These are phyloP conservation scores for Eucalyptus regnans DNA, from an alignment of 345 rosid genomes.

Conservation along the genomic window DNA sequence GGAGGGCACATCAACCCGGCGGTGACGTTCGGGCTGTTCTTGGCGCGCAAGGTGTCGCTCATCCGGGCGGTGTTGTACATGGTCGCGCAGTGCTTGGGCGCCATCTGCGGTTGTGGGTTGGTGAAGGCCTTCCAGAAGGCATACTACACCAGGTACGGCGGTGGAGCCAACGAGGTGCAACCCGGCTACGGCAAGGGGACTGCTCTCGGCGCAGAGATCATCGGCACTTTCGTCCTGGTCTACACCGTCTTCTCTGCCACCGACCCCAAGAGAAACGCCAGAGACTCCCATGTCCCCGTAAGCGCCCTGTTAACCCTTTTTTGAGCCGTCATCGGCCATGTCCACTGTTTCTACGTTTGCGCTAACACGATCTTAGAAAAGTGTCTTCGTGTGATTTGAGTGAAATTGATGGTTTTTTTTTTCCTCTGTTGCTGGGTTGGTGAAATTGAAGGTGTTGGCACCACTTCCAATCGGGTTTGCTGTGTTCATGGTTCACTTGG, in stretches of 20 bases:
- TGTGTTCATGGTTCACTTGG: slow-evolving; percentile 93
- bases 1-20: slow-evolving; percentile 59
- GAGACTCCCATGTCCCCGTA: slow-evolving; percentile 79
- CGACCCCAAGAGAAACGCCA: slow-evolving; percentile 65
- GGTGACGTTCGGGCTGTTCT: slow-evolving; percentile 43
- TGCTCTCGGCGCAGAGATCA: slow-evolving; percentile 66
- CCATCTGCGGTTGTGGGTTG: slow-evolving; percentile 41
- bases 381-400: neutral
- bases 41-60: slow-evolving; percentile 40
- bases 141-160: slow-evolving; percentile 47
- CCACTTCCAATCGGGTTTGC: slow-evolving; percentile 97
- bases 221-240: slow-evolving; percentile 71
- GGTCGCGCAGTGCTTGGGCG: slow-evolving; percentile 54
- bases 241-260: slow-evolving; percentile 80
- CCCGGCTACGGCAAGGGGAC: slow-evolving; percentile 45
- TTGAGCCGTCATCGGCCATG: neutral
- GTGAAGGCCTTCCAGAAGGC: slow-evolving; percentile 42
- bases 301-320: neutral
- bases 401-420: neutral
- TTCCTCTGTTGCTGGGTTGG: neutral
- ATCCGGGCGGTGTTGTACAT: slow-evolving; percentile 39
- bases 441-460: slow-evolving; percentile 60
- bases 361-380: neutral
- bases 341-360: neutral
- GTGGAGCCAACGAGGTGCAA: slow-evolving; percentile 44